phyloP scores from a whole-genome alignment of 2,329 filamentous ascomycete species.

The Periconia macrospinosa region DNA sequence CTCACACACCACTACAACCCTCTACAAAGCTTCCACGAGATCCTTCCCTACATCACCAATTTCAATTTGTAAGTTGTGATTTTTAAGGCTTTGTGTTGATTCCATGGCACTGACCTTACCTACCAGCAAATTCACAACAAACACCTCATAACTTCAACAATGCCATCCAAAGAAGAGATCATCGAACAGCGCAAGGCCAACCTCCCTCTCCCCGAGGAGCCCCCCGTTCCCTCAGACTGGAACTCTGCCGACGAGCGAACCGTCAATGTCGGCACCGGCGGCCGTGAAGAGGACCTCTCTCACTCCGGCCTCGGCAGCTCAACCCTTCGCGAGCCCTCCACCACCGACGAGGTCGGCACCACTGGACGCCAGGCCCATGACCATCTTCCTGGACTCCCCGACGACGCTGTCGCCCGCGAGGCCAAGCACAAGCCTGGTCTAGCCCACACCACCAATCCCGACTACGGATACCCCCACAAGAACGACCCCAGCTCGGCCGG shows the following conservation, averaged over 20 bases:
- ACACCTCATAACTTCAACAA: constrained; percentile 18
- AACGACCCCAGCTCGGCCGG: constrained; percentile 39
- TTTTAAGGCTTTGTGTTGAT: neutral
- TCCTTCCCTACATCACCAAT: neutral
- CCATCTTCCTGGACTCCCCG: constrained; percentile 57
- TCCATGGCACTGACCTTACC: neutral
- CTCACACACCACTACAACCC: neutral
- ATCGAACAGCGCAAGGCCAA: constrained; percentile 71
- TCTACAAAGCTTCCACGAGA: neutral
- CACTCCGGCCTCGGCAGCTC: constrained; percentile 55
- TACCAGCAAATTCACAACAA: neutral
- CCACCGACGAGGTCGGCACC: constrained; percentile 53
- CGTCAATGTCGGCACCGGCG: constrained; percentile 70
- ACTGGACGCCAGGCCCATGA: constrained; percentile 68
- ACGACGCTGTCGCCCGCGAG: constrained; percentile 60
- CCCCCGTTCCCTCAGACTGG: constrained; percentile 76
- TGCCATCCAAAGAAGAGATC: constrained; percentile 48
- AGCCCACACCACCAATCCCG: constrained; percentile 45
- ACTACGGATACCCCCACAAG: constrained; percentile 47
- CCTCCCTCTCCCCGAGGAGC: constrained; percentile 78
- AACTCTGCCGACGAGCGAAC: constrained; percentile 70
- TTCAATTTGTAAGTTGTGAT: neutral
- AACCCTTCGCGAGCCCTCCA: constrained; percentile 48
- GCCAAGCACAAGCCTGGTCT: constrained; percentile 46
- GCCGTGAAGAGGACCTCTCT: constrained; percentile 39